Base-by-base conservation (phyloP, 2,329 filamentous ascomycete genomes). In the Sporothrix mexicana region DNA sequence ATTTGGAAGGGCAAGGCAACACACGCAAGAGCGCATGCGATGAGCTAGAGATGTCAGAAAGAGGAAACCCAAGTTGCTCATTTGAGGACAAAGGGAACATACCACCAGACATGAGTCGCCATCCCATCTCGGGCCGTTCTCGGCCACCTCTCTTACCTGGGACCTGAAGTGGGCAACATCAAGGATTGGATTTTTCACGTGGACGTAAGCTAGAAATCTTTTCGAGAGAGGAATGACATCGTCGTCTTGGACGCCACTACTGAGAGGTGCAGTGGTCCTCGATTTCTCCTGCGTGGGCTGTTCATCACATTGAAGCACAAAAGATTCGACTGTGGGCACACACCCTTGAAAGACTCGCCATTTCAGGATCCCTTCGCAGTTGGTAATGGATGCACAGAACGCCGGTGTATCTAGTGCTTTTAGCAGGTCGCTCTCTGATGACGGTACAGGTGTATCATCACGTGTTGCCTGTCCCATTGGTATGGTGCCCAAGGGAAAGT, bases 281-380 rank as follows among this genome's bases (percentile, higher is more conserved):
- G 5, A 7, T 49, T 15, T 49, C 47, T 49, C 47, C 47, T 6
- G 47, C 10, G 47, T 49, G 47, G 47, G 12, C 17, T 6, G 47
- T 6, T 49, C 47, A 49, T 49, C 47, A 49, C 47, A 49, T 49
- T 49, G 47, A 13, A 49, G 47, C 47, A 49, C 47, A 49, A 49
- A 49, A 6, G 47, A 49, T 15, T 49, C 47, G 5, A 49, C 47
- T 49, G 47, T 15, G 47, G 47, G 47, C 12, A 49, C 47, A 49
- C 12, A 49, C 17, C 47, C 47, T 49, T 49, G 47, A 49, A 49
- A 49, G 47, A 49, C 47, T 13, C 10, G 47, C 47, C 47, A 49
- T 49, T 49, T 49, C 47, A 49, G 47, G 47, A 49, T 49, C 47
- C 47, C 47, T 49, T 49, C 47, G 47, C 47, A 49, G 47, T 49